A percentile compares a stretch with the other conserved stretches of the same genome.
Evolutionary conservation across 2,329 filamentous ascomycete species (phyloP).

Genomic region (Colletotrichum cordylinicola): DNA sequence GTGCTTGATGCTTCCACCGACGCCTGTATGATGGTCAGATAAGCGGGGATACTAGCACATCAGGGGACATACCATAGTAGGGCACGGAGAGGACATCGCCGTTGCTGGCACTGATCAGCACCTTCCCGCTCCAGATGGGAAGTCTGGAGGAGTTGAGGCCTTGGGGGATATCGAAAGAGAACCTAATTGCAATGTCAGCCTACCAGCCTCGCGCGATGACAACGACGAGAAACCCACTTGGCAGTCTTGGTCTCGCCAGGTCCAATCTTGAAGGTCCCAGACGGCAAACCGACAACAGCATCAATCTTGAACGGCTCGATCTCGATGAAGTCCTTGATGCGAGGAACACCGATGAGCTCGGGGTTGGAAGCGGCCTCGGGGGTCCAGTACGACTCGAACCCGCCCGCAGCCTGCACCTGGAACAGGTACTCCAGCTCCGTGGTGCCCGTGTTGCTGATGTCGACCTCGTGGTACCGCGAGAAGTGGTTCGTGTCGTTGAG

Average conservation of each 20-base stretch:
- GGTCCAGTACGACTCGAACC: slow-evolving; percentile 34
- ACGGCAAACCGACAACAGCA: slow-evolving; percentile 1
- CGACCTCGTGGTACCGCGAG: slow-evolving; percentile 24
- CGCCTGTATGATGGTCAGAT: background rate
- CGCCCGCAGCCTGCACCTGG: slow-evolving; percentile 34
- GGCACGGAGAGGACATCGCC: slow-evolving; percentile 37
- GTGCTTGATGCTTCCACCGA: slow-evolving; percentile 17
- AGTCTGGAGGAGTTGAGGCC: slow-evolving; percentile 31
- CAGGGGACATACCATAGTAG: slow-evolving; percentile 29
- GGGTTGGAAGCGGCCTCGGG: slow-evolving; percentile 3
- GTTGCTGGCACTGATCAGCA: slow-evolving; percentile 35
- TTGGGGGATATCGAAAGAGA: slow-evolving; percentile 37
- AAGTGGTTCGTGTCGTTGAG: slow-evolving; percentile 49
- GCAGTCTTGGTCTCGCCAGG: slow-evolving; percentile 22
- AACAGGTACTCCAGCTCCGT: slow-evolving; percentile 37
- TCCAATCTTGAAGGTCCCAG: slow-evolving; percentile 15
- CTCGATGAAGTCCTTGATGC: slow-evolving; percentile 16
- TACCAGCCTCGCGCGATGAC: background rate
- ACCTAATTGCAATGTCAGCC: slow-evolving; percentile 13
- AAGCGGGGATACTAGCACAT: accelerated
- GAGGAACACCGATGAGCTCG: background rate
- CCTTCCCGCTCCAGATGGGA: slow-evolving; percentile 39
- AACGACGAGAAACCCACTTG: background rate
- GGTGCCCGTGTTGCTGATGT: slow-evolving; percentile 41
- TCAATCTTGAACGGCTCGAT: slow-evolving; percentile 4